Evolutionary conservation across 1,139 yeast genomes (phyloP).

Genomic region (Meyerozyma guilliermondii): DNA sequence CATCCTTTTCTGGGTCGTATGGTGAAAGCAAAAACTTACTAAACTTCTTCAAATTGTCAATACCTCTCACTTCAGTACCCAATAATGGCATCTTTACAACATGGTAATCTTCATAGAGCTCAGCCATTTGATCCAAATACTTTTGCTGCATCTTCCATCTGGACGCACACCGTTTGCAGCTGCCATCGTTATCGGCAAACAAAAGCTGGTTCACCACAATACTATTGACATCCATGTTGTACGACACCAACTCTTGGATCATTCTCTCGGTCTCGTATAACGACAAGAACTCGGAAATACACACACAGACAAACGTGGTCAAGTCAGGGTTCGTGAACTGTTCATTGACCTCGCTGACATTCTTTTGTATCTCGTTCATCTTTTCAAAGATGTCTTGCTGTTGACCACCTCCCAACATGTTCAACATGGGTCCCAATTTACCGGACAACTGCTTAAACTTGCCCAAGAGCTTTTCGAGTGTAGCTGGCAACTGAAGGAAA

Average conservation of each 20-base stretch:
- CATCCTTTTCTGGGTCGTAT: constrained; percentile 61
- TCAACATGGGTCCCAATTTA: constrained; percentile 86
- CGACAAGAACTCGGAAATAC: constrained; percentile 93
- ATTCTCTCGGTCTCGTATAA: constrained; percentile 95
- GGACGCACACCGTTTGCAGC: constrained; percentile 85
- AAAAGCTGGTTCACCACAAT: constrained; percentile 91
- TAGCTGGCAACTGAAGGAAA: constrained; percentile 88
- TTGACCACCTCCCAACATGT: constrained; percentile 63
- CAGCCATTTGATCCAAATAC: constrained; percentile 90
- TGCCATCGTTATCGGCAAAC: constrained; percentile 70
- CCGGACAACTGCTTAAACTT: constrained; percentile 85
- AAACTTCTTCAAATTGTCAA: constrained; percentile 74
- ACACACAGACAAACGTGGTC: constrained; percentile 94
- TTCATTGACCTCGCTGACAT: constrained; percentile 82
- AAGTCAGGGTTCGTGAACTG: constrained; percentile 95
- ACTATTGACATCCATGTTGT: constrained; percentile 93
- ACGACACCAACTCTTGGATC: constrained; percentile 91
- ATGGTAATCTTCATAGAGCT: constrained; percentile 91
- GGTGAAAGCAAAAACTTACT: constrained; percentile 66
- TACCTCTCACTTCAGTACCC: constrained; percentile 91
- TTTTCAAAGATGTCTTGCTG: constrained; percentile 79
- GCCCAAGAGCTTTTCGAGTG: constrained; percentile 78
- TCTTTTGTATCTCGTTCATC: constrained; percentile 75
- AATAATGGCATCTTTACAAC: constrained; percentile 91
- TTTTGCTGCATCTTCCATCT: constrained; percentile 96